Conservation (phyloP, 2,329 filamentous ascomycete genomes). For the Cordyceps cateniannulata region DNA sequence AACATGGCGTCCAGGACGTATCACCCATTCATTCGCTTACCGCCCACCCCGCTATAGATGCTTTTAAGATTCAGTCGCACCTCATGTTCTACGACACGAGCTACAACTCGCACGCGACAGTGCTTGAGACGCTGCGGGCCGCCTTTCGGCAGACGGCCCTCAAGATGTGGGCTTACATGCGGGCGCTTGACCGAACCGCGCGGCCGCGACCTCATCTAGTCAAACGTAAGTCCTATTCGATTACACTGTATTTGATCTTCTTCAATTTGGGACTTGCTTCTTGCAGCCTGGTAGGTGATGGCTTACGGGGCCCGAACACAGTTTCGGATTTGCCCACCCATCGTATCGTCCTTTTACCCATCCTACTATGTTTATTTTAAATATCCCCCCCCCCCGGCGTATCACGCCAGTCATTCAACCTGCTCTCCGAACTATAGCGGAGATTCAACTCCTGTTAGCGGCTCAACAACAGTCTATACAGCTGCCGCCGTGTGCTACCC, state of each 20-base stretch:
- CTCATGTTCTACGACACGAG: slow-evolving; percentile 75
- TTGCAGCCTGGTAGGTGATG: too few relatives aligned
- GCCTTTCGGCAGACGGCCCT: slow-evolving; percentile 71
- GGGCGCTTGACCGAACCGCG: slow-evolving; percentile 49
- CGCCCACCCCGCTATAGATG: slow-evolving; percentile 30
- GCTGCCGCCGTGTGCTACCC: background rate
- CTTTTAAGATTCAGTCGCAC: slow-evolving; percentile 81
- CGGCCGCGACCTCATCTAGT: slow-evolving; percentile 56
- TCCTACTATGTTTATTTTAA: too few relatives aligned
- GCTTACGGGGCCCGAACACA: too few relatives aligned
- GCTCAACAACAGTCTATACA: background rate
- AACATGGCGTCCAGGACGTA: too few relatives aligned
- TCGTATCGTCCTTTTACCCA: too few relatives aligned
- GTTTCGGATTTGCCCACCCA: too few relatives aligned
- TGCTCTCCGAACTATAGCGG: too few relatives aligned
- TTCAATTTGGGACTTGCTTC: too few relatives aligned
- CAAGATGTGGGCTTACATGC: slow-evolving; percentile 61
- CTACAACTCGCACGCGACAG: slow-evolving; percentile 64
- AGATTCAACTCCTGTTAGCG: too few relatives aligned
- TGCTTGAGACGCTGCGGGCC: slow-evolving; percentile 68
- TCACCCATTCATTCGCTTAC: background rate
- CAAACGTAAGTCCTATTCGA: slow-evolving; percentile 44
- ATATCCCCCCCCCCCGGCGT: too few relatives aligned
- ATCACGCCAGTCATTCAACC: too few relatives aligned
- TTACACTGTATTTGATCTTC: background rate